Evolutionary conservation across 495 filamentous ascomycete species (phyloP).

Genomic region (Penicillium samsonianum): DNA sequence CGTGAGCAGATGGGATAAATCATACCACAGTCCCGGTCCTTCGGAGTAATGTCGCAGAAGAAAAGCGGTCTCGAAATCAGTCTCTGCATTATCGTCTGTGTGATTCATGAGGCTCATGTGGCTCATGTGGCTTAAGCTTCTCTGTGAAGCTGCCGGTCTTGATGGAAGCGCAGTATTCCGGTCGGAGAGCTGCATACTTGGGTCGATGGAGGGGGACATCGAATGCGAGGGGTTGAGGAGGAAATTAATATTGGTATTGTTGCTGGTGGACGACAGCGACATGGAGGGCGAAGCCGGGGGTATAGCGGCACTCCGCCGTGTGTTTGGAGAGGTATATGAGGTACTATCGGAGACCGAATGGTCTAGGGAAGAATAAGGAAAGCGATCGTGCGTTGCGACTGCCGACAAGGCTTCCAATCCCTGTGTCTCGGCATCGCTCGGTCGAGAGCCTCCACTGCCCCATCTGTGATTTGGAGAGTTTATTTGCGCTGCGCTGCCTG

Average conservation of each 20-base stretch:
- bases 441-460: slow-evolving; percentile 29
- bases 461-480: slow-evolving; percentile 34
- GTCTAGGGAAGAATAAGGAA: slow-evolving; percentile 36
- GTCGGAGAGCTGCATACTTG: slow-evolving; percentile 40
- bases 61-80: slow-evolving; percentile 60
- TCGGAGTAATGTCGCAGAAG: slow-evolving; percentile 64
- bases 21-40: slow-evolving; percentile 58
- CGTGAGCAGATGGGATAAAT: not conserved
- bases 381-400: slow-evolving; percentile 54
- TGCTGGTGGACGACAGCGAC: slow-evolving; percentile 39
- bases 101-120: slow-evolving; percentile 14
- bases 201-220: slow-evolving; percentile 50
- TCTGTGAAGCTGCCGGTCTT: slow-evolving; percentile 25
- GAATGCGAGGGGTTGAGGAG: slow-evolving; percentile 57
- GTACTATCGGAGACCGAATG: slow-evolving; percentile 36
- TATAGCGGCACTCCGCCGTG: slow-evolving; percentile 31
- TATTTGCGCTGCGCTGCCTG: slow-evolving; percentile 36
- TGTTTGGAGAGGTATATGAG: slow-evolving; percentile 40
- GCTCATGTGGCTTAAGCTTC: slow-evolving; percentile 19
- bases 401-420: slow-evolving; percentile 60
- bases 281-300: slow-evolving; percentile 42
- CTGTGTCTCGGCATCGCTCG: slow-evolving; percentile 45
- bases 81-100: slow-evolving; percentile 39
- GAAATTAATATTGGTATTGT: slow-evolving; percentile 55
- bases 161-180: slow-evolving; percentile 34